A percentile compares a stretch with the other conserved stretches of the same genome.
Evolutionary conservation across 148 eudicot species (phyloP).

Genomic region (Amaranthus palmeri): DNA sequence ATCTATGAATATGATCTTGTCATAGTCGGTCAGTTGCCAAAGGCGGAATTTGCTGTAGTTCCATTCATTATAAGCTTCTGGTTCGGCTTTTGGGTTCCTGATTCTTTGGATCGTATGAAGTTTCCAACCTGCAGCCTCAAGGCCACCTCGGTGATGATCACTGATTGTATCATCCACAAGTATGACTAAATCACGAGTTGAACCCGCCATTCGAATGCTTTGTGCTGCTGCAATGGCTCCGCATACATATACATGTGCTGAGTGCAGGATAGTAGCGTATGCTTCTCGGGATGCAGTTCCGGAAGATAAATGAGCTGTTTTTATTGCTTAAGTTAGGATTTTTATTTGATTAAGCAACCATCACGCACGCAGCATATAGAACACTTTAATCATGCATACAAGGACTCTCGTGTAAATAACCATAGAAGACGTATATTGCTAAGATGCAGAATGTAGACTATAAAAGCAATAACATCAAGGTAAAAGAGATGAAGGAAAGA

Average conservation of each 20-base stretch:
- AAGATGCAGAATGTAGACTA: not conserved
- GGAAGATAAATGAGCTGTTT: conserved; percentile 54
- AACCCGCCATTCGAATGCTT: conserved; percentile 90
- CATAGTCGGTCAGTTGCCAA: conserved; percentile 92
- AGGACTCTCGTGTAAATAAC: not conserved
- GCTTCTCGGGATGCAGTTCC: conserved; percentile 75
- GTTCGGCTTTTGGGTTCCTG: conserved; percentile 87
- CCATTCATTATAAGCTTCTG: conserved; percentile 91
- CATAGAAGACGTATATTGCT: not conserved
- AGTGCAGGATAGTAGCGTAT: conserved; percentile 90
- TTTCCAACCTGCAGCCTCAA: conserved; percentile 91
- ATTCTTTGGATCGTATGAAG: conserved; percentile 65
- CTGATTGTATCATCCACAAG: conserved; percentile 83
- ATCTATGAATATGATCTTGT: conserved; percentile 88
- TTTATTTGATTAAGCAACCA: not conserved
- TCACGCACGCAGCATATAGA: not conserved
- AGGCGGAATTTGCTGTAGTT: conserved; percentile 96
- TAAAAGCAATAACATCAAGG: not conserved
- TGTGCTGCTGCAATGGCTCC: conserved; percentile 96
- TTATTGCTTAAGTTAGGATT: conserved; percentile 6
- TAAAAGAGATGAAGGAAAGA: not conserved
- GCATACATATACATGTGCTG: conserved; percentile 83
- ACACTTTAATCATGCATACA: not conserved
- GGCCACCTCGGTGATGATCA: conserved; percentile 64
- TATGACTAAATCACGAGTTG: conserved; percentile 80